These are phyloP conservation scores for Diaporthe citrichinensis DNA, from an alignment of 2,329 filamentous ascomycete species.

Conservation along the genomic window DNA sequence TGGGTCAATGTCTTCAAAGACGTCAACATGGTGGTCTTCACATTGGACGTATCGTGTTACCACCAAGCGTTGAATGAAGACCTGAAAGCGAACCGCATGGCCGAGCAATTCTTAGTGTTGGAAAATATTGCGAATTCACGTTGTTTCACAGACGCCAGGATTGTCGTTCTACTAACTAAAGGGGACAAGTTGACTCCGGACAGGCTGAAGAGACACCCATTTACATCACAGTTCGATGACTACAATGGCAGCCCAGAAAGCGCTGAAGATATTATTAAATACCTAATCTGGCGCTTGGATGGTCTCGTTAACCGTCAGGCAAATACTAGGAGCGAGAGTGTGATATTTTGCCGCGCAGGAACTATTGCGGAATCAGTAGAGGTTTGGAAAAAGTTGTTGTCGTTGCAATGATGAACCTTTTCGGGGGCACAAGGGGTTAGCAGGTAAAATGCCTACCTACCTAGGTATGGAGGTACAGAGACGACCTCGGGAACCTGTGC, in stretches of 20 bases:
- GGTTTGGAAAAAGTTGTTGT: not conserved
- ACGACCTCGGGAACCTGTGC: not conserved
- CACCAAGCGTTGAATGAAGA: not conserved
- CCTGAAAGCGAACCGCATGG: not conserved
- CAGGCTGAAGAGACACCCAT: not conserved
- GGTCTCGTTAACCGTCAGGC: not conserved
- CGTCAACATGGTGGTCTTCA: not conserved
- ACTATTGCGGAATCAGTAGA: not conserved
- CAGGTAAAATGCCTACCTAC: no score
- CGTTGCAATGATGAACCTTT: not conserved
- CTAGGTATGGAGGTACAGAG: no score
- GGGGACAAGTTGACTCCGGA: constrained; percentile 11
- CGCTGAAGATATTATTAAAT: not conserved
- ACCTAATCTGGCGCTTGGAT: not conserved
- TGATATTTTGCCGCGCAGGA: constrained; percentile 15
- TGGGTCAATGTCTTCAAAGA: not conserved
- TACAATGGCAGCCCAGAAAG: not conserved
- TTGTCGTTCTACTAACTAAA: constrained; percentile 10
- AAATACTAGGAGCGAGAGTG: not conserved
- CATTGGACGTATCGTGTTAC: constrained; percentile 21
- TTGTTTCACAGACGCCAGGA: not conserved
- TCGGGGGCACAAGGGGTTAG: not conserved
- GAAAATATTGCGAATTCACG: not conserved
- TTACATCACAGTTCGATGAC: not conserved
- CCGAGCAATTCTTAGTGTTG: not conserved